Evolutionary conservation across 495 filamentous ascomycete genomes (phyloP), one percentile per base, ranked within the genome.

Genomic region (Parmelia sp.): DNA sequence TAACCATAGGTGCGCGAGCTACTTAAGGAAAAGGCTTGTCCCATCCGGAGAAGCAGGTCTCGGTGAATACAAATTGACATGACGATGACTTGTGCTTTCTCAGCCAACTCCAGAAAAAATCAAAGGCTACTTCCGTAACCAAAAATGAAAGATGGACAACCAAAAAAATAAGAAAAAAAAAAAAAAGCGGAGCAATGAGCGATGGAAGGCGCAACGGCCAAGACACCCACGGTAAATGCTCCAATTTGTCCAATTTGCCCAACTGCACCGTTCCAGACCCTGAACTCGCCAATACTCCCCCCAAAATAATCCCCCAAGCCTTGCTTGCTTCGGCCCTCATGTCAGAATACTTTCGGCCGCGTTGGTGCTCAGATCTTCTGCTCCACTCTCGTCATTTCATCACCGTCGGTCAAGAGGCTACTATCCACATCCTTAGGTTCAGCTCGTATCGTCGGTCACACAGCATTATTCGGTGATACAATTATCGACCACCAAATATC

Each of bases 1-100:
- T 63, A 56, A 17, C 61, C 11, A 62, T 62, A 55, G 49, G 49
- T 37, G 25, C 61, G 61, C 37, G 17, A 63, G 25, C 49, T 63
- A 10, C 27, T 33, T n/a, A 3, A 27, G 2, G n/a, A 63, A 37
- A 57, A 19, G 37, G 10, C 61, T 31, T 40, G 49, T 36, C 36
- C 35, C 21, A 42, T 55, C 27, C 17, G 11, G 19, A 40, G 51
- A 63, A 63, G 61, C 61, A 63, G 10, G 61, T 63, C 37, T 63
- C 61, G 61, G 61, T 57, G 36, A 63, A 33, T 37, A 39, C 36
- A 40, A 55, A 57, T 44, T 9, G 9, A 57, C 8, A 56, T 62
- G 60, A 62, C 39, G 60, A 55, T 40, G 25, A 27, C 47, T 39
- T 27, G 25, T 57, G 19, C 31, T 35, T 39, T 25, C 11, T 6